Conservation (phyloP, 2,329 filamentous ascomycete species). For the Byssochlamys sp. region DNA sequence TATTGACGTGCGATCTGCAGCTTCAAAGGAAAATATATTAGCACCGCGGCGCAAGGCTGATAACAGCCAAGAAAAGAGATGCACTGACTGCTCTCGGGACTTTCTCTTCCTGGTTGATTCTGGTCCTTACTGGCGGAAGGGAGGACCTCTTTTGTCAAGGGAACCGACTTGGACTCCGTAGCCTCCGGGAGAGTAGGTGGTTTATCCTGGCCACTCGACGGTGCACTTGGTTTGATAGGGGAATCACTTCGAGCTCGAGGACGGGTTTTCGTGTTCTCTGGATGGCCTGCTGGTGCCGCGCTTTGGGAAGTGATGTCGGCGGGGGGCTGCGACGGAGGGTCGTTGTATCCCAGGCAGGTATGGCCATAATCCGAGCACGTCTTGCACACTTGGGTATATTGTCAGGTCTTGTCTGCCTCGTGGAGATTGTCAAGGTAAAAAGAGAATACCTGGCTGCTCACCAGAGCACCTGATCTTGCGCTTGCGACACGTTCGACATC, state of each 20-base stretch:
- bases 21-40: not conserved
- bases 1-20: constrained; percentile 28
- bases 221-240: constrained; percentile 10
- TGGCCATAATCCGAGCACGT: constrained; percentile 65
- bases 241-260: constrained; percentile 18
- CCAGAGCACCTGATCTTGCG: constrained; percentile 68
- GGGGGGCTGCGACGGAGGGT: constrained; percentile 30
- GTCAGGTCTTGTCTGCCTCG: constrained; percentile 6
- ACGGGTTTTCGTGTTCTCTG: constrained; percentile 10
- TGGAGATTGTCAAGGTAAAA: not conserved
- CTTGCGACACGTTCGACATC: constrained; percentile 63
- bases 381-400: constrained; percentile 44
- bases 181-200: constrained; percentile 7
- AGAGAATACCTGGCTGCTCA: constrained; percentile 48
- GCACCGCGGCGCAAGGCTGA: not conserved
- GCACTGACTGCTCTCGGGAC: constrained; percentile 29
- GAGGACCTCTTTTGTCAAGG: constrained; percentile 6
- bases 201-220: constrained; percentile 5
- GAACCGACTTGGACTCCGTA: constrained; percentile 7
- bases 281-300: constrained; percentile 10
- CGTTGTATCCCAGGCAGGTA: constrained; percentile 57
- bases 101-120: constrained; percentile 17
- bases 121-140: constrained; percentile 7
- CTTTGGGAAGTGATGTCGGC: constrained; percentile 19
- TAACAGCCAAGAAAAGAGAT: not conserved